Conservation (phyloP, 176 grass and related monocot species). For the Rhynchospora pubera region DNA sequence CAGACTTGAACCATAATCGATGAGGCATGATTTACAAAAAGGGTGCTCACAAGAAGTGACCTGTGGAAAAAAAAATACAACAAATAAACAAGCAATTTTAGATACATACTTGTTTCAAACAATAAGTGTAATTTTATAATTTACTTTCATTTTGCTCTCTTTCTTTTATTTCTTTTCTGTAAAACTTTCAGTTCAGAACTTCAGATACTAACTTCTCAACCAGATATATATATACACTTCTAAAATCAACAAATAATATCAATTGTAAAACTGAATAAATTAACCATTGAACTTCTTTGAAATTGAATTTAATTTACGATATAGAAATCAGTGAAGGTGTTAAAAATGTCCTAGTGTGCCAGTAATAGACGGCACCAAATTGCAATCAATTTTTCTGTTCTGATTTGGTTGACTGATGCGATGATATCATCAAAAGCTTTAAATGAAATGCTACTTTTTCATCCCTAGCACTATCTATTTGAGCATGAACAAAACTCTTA, state of each 20-base stretch:
- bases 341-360: background rate
- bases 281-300: background rate
- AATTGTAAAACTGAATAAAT: background rate
- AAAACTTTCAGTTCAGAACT: background rate
- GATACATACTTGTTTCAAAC: background rate
- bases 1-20: constrained; percentile 59
- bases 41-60: constrained; percentile 80
- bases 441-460: background rate
- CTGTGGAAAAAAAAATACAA: constrained; percentile 23
- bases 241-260: background rate
- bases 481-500: background rate
- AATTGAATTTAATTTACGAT: background rate
- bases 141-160: background rate
- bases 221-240: background rate
- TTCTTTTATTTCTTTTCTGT: background rate
- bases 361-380: background rate
- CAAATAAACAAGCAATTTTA: background rate
- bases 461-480: background rate
- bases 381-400: background rate
- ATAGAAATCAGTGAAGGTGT: background rate
- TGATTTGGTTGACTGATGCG: background rate
- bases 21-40: constrained; percentile 89
- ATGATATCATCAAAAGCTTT: background rate
- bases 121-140: background rate
- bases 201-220: background rate